Percentiles rank a stretch among this genome's conserved stretches.
These are phyloP conservation scores for Alnus glutinosa DNA, from an alignment of 306 rosid species.

Conservation along the genomic window DNA sequence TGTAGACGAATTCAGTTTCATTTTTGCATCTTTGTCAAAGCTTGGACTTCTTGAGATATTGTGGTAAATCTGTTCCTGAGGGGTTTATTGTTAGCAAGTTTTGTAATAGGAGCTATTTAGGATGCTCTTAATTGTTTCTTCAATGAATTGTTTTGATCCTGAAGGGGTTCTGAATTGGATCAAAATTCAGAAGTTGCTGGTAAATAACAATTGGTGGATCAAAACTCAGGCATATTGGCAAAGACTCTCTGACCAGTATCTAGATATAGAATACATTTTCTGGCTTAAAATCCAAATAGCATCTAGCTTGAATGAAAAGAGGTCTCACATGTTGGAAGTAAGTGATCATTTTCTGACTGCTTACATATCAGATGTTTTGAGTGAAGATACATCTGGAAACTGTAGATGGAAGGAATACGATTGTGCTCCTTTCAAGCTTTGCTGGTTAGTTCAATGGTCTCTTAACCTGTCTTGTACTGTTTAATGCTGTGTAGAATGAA, in stretches of 20 bases:
- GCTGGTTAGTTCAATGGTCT: not conserved
- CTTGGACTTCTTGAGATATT: constrained; percentile 3
- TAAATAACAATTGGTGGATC: not conserved
- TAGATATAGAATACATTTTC: not conserved
- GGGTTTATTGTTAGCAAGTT: constrained; percentile 25
- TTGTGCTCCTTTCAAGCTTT: constrained; percentile 14
- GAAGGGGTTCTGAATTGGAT: not conserved
- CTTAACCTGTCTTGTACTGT: constrained; percentile 6
- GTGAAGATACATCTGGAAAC: not conserved
- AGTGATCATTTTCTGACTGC: not conserved
- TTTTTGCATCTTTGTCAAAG: constrained; percentile 7
- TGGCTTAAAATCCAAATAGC: not conserved
- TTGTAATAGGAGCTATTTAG: constrained; percentile 1
- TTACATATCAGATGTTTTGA: not conserved
- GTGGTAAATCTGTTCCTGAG: constrained; percentile 1
- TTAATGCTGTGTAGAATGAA: not conserved
- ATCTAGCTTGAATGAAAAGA: not conserved
- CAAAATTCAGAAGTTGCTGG: constrained; percentile 12
- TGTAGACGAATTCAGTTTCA: constrained; percentile 14
- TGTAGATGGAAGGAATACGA: not conserved
- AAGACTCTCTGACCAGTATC: not conserved
- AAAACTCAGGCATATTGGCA: not conserved
- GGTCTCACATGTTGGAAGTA: not conserved
- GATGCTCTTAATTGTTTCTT: not conserved
- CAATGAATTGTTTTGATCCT: not conserved